phyloP scores from a whole-genome alignment of 2,329 filamentous ascomycete genomes.

The Colletotrichum destructivum region DNA sequence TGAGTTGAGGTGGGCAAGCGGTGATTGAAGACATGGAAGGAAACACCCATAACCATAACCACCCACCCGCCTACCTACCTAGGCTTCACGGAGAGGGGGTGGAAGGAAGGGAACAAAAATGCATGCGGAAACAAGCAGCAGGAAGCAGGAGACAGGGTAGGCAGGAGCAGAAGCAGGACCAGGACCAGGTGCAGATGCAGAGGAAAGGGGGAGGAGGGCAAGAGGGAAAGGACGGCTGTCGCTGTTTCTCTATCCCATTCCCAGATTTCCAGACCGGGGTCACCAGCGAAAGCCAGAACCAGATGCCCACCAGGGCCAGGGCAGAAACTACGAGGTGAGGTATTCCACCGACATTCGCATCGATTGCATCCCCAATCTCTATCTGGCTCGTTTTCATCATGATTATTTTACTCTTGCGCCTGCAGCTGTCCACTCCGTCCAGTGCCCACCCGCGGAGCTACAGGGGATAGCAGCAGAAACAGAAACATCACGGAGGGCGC shows the following conservation, averaged over 20 bases:
- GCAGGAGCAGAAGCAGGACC: not conserved
- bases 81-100: not conserved
- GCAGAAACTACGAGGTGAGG: conserved; percentile 26
- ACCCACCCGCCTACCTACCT: too few species aligned
- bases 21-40: not conserved
- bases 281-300: not conserved
- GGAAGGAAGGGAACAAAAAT: conserved; percentile 6
- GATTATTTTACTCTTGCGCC: conserved; percentile 10
- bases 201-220: conserved; percentile 4
- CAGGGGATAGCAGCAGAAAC: conserved; percentile 17
- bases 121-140: not conserved
- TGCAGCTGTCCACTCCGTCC: conserved; percentile 26
- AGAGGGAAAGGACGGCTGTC: conserved; percentile 16
- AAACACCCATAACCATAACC: too few species aligned
- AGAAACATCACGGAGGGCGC: conserved; percentile 36
- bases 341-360: conserved; percentile 2
- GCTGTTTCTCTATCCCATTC: not conserved
- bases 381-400: not conserved
- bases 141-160: conserved; percentile 2
- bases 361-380: not conserved
- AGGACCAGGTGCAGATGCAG: not conserved
- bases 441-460: conserved; percentile 9
- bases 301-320: not conserved
- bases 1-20: not conserved
- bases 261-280: not conserved